Percentiles rank a stretch among this genome's conserved stretches.
Conservation (phyloP, 2,329 filamentous ascomycete genomes). For the Lasiodiplodia gonubiensis region DNA sequence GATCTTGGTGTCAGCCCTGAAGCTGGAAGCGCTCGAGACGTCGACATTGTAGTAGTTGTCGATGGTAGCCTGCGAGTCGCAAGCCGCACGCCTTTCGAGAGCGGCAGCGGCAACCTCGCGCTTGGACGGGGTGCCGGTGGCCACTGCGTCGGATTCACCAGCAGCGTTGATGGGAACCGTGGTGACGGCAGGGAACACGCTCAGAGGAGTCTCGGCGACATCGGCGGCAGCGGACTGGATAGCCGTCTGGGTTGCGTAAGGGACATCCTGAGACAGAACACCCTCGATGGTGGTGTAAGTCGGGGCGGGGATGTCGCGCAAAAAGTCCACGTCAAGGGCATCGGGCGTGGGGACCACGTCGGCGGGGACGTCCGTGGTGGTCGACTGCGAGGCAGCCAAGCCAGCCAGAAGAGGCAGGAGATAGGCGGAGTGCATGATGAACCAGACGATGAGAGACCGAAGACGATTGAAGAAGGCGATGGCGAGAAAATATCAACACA, state of each 20-base stretch:
- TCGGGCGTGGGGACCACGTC: constrained; percentile 23
- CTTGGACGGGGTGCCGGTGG: constrained; percentile 8
- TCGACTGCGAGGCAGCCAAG: constrained; percentile 14
- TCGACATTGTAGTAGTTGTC: constrained; percentile 12
- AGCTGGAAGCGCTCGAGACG: neutral
- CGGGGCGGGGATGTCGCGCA: constrained; percentile 26
- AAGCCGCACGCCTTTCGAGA: constrained; percentile 27
- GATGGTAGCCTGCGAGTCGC: constrained; percentile 28
- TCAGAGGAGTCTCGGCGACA: constrained; percentile 27
- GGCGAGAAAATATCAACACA: neutral
- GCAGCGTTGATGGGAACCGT: constrained; percentile 27
- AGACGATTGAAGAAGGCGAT: neutral
- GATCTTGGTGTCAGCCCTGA: neutral
- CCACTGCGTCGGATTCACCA: constrained; percentile 9
- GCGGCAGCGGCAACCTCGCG: constrained; percentile 25
- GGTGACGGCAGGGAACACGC: constrained; percentile 27
- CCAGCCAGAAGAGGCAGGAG: constrained; percentile 17
- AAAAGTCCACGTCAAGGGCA: constrained; percentile 23
- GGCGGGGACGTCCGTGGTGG: constrained; percentile 4
- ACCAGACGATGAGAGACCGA: neutral
- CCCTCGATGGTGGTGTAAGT: constrained; percentile 28
- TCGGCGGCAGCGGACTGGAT: constrained; percentile 15
- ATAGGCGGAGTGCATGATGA: neutral
- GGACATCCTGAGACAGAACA: constrained; percentile 24
- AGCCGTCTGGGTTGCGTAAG: constrained; percentile 25